Percentiles rank a stretch among this genome's conserved stretches.
phyloP scores from a whole-genome alignment of 129 eudicot genomes.

The Ambrosia trifida region DNA sequence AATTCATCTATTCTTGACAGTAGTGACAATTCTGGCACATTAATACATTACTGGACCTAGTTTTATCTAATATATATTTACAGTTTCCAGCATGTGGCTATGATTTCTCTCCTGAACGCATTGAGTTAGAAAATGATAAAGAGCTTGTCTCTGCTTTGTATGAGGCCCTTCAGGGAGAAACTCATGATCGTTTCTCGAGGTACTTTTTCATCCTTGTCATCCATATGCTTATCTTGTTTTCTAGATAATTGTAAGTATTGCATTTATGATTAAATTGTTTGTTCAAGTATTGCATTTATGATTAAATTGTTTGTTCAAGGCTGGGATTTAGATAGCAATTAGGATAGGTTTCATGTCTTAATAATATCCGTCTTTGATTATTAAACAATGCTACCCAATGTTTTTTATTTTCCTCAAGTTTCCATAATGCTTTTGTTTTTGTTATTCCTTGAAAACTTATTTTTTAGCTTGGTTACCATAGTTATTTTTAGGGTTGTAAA shows the following conservation, averaged over 20 bases:
- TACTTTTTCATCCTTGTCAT: constrained; percentile 23
- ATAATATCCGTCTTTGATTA: background rate
- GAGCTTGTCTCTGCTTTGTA: constrained; percentile 69
- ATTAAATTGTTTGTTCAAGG: no score
- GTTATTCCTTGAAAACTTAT: constrained; percentile 11
- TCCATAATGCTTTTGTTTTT: constrained; percentile 16
- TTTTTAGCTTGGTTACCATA: background rate
- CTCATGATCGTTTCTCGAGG: constrained; percentile 55
- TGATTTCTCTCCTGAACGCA: constrained; percentile 53
- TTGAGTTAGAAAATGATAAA: constrained; percentile 55
- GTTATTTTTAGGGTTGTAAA: no score
- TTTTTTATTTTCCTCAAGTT: background rate
- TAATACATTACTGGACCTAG: background rate
- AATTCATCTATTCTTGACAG: background rate
- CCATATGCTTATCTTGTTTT: constrained; percentile 1
- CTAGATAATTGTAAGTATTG: background rate
- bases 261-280: no score
- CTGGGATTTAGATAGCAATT: background rate
- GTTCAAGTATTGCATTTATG: no score
- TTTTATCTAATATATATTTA: background rate
- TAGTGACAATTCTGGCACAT: background rate
- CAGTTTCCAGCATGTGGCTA: constrained; percentile 87
- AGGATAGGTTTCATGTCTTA: background rate
- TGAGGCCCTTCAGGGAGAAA: constrained; percentile 75
- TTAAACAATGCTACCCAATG: background rate